These are phyloP conservation scores for Hypoxylon crocopeplum DNA, from an alignment of 495 filamentous ascomycete species.

Conservation along the genomic window DNA sequence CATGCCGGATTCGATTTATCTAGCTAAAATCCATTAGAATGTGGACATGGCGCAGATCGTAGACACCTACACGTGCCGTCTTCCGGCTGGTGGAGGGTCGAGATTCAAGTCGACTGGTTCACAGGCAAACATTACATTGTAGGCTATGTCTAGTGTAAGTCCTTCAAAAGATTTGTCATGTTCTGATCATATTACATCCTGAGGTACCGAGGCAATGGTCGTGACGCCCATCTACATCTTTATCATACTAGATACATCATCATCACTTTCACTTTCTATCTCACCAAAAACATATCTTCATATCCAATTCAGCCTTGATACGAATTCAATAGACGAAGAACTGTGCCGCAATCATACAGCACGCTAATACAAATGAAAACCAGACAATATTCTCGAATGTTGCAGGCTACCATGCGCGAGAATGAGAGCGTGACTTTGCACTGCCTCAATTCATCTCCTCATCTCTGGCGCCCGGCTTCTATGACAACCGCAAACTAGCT, in stretches of 20 bases:
- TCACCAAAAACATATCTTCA: too few relatives aligned
- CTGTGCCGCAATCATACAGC: too few relatives aligned
- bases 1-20: slow-evolving; percentile 5
- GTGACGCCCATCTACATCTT: too few relatives aligned
- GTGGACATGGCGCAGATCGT: not conserved
- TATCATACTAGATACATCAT: too few relatives aligned
- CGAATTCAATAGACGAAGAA: not conserved
- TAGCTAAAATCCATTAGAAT: not conserved
- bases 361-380: not conserved
- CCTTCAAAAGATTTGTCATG: too few relatives aligned
- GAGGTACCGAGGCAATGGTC: too few relatives aligned
- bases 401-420: slow-evolving; percentile 1
- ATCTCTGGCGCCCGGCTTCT: slow-evolving; percentile 9
- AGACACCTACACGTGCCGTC: slow-evolving; percentile 10
- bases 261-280: too few relatives aligned
- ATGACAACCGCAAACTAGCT: not conserved
- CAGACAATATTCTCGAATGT: not conserved
- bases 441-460: slow-evolving; percentile 18
- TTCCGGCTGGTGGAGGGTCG: slow-evolving; percentile 11
- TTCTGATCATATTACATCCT: too few relatives aligned
- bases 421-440: slow-evolving; percentile 20
- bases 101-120: too few relatives aligned
- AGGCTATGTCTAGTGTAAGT: slow-evolving; percentile 9
- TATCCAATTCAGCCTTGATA: too few relatives aligned
- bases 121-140: not conserved